phyloP scores from a whole-genome alignment of 305 asterid genomes.

The Ilex paraguariensis region DNA sequence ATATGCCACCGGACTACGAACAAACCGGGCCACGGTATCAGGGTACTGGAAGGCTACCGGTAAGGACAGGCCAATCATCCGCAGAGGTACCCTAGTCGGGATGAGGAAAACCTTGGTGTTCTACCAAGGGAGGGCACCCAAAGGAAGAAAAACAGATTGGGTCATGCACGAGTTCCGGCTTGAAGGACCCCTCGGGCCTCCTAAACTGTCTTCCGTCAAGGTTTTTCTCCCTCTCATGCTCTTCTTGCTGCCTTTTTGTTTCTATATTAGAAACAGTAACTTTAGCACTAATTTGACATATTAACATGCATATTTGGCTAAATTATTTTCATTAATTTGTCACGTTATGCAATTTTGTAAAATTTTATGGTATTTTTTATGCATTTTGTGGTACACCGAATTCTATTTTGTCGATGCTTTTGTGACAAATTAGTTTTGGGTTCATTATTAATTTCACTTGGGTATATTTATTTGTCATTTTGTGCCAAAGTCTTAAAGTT shows the following conservation, averaged over 20 bases:
- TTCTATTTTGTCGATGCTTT: no score
- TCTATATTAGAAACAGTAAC: background rate
- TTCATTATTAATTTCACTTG: no score
- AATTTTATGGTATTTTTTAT: no score
- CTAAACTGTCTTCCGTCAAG: constrained; percentile 15
- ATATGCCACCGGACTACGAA: constrained; percentile 81
- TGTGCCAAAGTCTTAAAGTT: no score
- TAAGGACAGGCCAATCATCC: constrained; percentile 54
- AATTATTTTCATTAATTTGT: background rate
- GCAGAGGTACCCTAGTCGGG: constrained; percentile 52
- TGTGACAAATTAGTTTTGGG: no score
- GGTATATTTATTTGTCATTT: no score
- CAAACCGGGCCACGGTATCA: constrained; percentile 73
- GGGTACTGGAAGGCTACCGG: constrained; percentile 99
- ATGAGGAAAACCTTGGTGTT: constrained; percentile 76
- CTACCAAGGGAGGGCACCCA: constrained; percentile 77
- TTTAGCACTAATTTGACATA: constrained; percentile 2
- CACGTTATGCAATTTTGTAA: background rate
- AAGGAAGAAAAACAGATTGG: constrained; percentile 68
- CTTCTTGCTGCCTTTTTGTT: background rate
- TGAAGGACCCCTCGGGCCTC: constrained; percentile 12
- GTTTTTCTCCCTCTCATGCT: background rate
- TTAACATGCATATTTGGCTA: background rate
- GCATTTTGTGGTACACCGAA: no score
- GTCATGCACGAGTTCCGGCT: constrained; percentile 73